Evolutionary conservation across 2,329 filamentous ascomycete species (phyloP).

Genomic region (Ascochyta rabiei): DNA sequence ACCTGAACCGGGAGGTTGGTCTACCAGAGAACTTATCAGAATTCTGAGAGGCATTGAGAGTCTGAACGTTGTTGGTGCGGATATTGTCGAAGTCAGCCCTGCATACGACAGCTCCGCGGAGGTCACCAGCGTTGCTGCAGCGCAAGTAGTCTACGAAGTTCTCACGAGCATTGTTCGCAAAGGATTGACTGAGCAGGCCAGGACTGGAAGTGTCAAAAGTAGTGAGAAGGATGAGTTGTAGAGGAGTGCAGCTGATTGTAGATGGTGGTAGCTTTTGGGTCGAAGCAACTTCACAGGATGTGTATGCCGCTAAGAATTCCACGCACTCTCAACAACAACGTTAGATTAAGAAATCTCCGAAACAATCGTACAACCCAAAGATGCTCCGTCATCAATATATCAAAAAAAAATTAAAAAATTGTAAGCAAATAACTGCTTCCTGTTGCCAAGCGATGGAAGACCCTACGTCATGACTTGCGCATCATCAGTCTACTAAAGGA

Average conservation of each 20-base stretch:
- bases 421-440: neutral
- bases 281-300: neutral
- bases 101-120: slow-evolving; percentile 83
- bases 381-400: neutral
- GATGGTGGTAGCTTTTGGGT: neutral
- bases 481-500: neutral
- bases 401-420: neutral
- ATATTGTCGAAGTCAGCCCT: slow-evolving; percentile 87
- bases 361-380: neutral
- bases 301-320: neutral
- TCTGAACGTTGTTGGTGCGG: slow-evolving; percentile 85
- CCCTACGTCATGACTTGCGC: slow-evolving; percentile 31
- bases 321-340: neutral
- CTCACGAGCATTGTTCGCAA: slow-evolving; percentile 75
- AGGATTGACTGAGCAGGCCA: slow-evolving; percentile 52
- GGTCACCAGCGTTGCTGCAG: slow-evolving; percentile 80
- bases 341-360: no score
- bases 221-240: slow-evolving; percentile 38
- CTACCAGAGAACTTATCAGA: slow-evolving; percentile 82
- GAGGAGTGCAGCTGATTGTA: neutral
- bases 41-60: slow-evolving; percentile 82
- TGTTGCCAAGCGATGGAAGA: slow-evolving; percentile 14
- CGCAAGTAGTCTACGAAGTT: slow-evolving; percentile 86
- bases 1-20: slow-evolving; percentile 90
- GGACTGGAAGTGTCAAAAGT: slow-evolving; percentile 22